Percentiles rank a stretch among this genome's conserved stretches.
These are phyloP conservation scores for Gnetum montanum DNA, from an alignment of 75 land plant species.

Conservation along the genomic window DNA sequence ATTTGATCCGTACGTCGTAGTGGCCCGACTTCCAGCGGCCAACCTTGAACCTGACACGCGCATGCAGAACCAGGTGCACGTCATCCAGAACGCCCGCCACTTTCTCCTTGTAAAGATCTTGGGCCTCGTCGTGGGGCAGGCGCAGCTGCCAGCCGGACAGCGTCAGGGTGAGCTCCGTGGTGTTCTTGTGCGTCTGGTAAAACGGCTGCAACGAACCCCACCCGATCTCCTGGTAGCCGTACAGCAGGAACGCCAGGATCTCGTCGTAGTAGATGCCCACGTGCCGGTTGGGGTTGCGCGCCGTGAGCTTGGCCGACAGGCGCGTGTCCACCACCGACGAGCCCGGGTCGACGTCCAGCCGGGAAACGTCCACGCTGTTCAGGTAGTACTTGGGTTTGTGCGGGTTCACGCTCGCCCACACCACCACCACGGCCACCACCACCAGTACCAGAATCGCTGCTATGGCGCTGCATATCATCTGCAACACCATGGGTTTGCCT, in stretches of 20 bases:
- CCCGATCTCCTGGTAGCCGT: constrained; percentile 11
- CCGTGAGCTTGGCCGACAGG: constrained; percentile 9
- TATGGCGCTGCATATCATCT: constrained; percentile 10
- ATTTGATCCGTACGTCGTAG: constrained; percentile 17
- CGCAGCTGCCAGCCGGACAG: not conserved
- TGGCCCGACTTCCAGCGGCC: constrained; percentile 19
- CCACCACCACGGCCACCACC: constrained; percentile 13
- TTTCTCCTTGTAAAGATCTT: not conserved
- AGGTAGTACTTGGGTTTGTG: constrained; percentile 16
- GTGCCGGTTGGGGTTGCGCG: constrained; percentile 22
- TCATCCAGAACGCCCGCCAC: constrained; percentile 9
- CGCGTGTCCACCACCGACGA: constrained; percentile 15
- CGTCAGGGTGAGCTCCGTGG: constrained; percentile 5
- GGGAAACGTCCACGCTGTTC: constrained; percentile 8
- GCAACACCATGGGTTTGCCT: too few species aligned
- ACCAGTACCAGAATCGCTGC: constrained; percentile 7
- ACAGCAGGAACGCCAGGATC: constrained; percentile 6
- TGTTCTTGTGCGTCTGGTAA: constrained; percentile 22
- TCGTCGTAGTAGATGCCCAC: constrained; percentile 27
- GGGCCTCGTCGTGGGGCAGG: constrained; percentile 1
- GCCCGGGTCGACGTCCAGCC: constrained; percentile 2
- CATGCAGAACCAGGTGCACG: constrained; percentile 5
- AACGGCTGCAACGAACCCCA: constrained; percentile 1
- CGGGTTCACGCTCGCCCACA: constrained; percentile 13
- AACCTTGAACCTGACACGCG: constrained; percentile 25